Base-by-base conservation (phyloP, 768 basidiomycete species). In the Termitomyces sp. region DNA sequence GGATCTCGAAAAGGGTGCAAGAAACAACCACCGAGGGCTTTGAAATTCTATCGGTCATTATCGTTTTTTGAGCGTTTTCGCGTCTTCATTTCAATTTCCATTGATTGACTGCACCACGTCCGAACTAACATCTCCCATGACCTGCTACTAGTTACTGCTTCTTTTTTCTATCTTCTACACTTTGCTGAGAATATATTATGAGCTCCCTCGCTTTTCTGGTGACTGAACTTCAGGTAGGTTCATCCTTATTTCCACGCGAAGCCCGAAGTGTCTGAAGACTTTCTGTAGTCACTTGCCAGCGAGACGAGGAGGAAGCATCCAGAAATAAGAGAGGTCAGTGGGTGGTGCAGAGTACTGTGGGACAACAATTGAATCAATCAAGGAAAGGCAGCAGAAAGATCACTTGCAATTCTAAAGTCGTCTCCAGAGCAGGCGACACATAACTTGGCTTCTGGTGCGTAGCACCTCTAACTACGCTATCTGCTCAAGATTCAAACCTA, bases 261-360 rank as follows among this genome's bases (percentile, higher is more conserved):
- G 13, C 40, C 20, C 40, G 16, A 18, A 11, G 24, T 24, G 14
- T 53, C 46, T 59, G 20, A 59, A 14, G 28, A 22, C 22, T 35
- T 41, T 16, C 30, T 22, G 24, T 44, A 94, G 89, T 89, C 94
- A 40, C 72, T 98, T 62, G 85, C 92, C 9, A 91, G 88, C 65
- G 95, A 96, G 76, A 92, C 92, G 26, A 82, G 87, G 65, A 77
- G 94, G 59, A 92, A 90, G 64, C 87, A 95, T 70, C 92, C 93
- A 22, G 94, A 97, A 69, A 92, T 97, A 63, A 88, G 91, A 67
- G 94, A 96, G 83, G 94, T 94, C 60, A 68, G 69, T 67, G 71
- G 72, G 43, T 13, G 32, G 13, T 35, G 10, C 32, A 24, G 18
- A 26, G 40, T 52, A 14, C 28, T 36, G n/a, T 33, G 38, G 44